A percentile compares a stretch with the other conserved stretches of the same genome.
Evolutionary conservation across 2,329 filamentous ascomycete species (phyloP).

Genomic region (Paraphoma sp.): DNA sequence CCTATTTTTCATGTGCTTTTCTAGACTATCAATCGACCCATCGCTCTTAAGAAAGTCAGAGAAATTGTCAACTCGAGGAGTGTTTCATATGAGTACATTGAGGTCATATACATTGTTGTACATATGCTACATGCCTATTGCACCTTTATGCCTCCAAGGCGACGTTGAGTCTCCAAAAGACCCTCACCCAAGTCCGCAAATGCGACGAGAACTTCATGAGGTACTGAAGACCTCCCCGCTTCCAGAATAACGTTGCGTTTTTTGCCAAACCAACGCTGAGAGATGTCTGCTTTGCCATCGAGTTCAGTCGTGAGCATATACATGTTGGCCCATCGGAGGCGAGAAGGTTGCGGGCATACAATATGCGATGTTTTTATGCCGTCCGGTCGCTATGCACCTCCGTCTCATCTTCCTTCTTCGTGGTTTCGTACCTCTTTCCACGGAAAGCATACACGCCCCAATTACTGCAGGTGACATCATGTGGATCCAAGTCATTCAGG

Average conservation of each 20-base stretch:
- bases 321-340: slow-evolving; percentile 3
- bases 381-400: slow-evolving; percentile 45
- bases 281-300: too few relatives aligned
- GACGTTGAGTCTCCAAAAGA: too few relatives aligned
- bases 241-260: too few relatives aligned
- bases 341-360: neutral
- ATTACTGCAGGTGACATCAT: slow-evolving; percentile 93
- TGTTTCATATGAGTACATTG: neutral
- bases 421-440: slow-evolving; percentile 89
- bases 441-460: slow-evolving; percentile 98
- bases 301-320: slow-evolving; percentile 7
- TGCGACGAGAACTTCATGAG: too few relatives aligned
- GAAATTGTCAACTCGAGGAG: neutral
- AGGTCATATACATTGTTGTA: slow-evolving; percentile 6
- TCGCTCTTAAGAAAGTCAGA: neutral
- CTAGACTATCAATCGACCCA: neutral
- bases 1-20: too few relatives aligned
- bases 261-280: too few relatives aligned
- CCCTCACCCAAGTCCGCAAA: too few relatives aligned
- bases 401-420: slow-evolving; percentile 56
- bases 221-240: too few relatives aligned
- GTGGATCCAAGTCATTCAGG: slow-evolving; percentile 91
- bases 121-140: slow-evolving; percentile 8
- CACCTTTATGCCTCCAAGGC: too few relatives aligned
- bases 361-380: slow-evolving; percentile 8